phyloP scores from a whole-genome alignment of 139 green algal genomes.

The Chlamydomonas incerta region DNA sequence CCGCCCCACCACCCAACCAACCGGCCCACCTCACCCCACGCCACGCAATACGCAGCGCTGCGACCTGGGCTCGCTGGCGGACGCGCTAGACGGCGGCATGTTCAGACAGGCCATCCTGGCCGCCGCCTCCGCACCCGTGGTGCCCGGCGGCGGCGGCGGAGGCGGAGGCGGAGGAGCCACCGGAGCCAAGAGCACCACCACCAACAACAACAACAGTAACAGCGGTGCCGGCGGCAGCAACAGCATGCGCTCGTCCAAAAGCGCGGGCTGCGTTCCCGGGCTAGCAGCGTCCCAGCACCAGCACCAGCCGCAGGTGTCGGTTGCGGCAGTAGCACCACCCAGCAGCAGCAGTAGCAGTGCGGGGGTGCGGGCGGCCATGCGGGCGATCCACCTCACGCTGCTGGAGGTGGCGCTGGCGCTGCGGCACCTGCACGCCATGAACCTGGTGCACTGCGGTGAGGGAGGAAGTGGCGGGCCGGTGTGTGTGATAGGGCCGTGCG shows the following conservation, averaged over 20 bases:
- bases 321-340: too few species aligned
- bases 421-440: slow-evolving; percentile 31
- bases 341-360: too few species aligned
- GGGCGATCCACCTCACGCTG: slow-evolving; percentile 15
- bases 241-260: too few species aligned
- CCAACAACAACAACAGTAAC: too few species aligned
- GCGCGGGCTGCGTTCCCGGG: too few species aligned
- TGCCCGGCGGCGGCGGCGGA: background rate
- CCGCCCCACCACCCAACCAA: too few species aligned
- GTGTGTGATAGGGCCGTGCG: background rate
- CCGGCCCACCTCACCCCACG: background rate
- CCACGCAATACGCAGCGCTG: background rate
- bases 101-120: slow-evolving; percentile 23
- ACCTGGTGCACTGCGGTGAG: slow-evolving; percentile 16
- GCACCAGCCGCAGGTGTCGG: too few species aligned
- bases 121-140: background rate
- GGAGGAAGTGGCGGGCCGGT: background rate
- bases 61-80: slow-evolving; percentile 30
- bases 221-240: too few species aligned
- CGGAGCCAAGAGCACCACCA: background rate
- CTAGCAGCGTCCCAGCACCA: too few species aligned
- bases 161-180: too few species aligned
- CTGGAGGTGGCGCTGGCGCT: slow-evolving; percentile 29
- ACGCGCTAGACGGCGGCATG: slow-evolving; percentile 15
- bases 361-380: background rate